phyloP scores from a whole-genome alignment of 2,329 filamentous ascomycete species.

The Verticillium klebahnii region DNA sequence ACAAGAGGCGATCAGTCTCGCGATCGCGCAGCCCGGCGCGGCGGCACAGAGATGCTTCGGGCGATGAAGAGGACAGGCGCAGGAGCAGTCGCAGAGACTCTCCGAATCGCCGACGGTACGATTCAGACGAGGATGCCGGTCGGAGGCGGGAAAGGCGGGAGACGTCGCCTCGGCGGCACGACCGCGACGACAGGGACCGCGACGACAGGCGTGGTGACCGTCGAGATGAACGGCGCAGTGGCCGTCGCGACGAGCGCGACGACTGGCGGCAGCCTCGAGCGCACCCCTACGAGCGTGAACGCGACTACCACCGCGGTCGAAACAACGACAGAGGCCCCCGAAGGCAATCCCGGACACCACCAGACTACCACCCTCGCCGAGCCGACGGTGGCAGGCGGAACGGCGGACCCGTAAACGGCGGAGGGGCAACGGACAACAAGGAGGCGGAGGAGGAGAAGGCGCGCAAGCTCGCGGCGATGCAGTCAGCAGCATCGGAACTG shows the following conservation, averaged over 20 bases:
- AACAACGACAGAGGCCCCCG: slow-evolving; percentile 2
- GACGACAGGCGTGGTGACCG: slow-evolving; percentile 5
- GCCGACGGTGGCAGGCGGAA: slow-evolving; percentile 14
- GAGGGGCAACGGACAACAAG: slow-evolving; percentile 15
- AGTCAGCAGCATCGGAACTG: slow-evolving; percentile 63
- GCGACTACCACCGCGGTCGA: slow-evolving; percentile 11
- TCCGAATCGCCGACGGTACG: slow-evolving; percentile 10
- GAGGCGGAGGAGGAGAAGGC: slow-evolving; percentile 54
- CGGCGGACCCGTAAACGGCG: slow-evolving; percentile 10
- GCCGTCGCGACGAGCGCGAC: slow-evolving; percentile 23
- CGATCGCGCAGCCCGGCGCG: slow-evolving; percentile 37
- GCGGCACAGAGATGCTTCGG: slow-evolving; percentile 20
- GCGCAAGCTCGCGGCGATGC: slow-evolving; percentile 68
- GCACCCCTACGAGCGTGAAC: slow-evolving; percentile 13
- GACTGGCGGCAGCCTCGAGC: not conserved
- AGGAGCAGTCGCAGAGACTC: slow-evolving; percentile 19
- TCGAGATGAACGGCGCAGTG: not conserved
- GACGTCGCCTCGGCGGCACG: slow-evolving; percentile 9
- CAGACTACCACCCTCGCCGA: slow-evolving; percentile 12
- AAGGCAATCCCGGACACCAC: slow-evolving; percentile 10
- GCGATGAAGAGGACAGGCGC: slow-evolving; percentile 20
- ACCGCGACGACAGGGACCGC: slow-evolving; percentile 4
- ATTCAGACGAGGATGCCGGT: slow-evolving; percentile 15
- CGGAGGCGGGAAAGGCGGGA: slow-evolving; percentile 12
- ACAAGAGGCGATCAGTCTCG: slow-evolving; percentile 39